Base-by-base conservation (phyloP, 1,139 yeast genomes). In the Candida sp. region DNA sequence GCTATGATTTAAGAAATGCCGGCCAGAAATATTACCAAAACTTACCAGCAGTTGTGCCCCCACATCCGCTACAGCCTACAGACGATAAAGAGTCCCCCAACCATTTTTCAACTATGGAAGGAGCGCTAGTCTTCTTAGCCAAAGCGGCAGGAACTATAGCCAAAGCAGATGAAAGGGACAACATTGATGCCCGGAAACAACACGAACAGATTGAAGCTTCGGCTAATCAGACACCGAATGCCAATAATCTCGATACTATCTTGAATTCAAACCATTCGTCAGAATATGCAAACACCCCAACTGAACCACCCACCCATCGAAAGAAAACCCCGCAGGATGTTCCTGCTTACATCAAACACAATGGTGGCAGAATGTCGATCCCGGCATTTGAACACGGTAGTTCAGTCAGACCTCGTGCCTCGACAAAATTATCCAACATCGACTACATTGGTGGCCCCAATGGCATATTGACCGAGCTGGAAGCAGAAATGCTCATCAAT, bases 101-200 rank as follows among this genome's bases (percentile, higher is more conserved):
- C 29, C 64, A 62, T 44, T 63, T 65, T 40, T 60, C 84, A 5
- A 79, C 83, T 54, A 70, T 71, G 74, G 86, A 80, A 54, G 84
- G 84, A 9, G 87, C 91, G 0, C 66, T 86, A 48, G 84, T 81
- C 25, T 85, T 82, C 55, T 61, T 86, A 29, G 91, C 93, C 3
- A 82, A 82, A 49, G 87, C 89, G 0, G 91, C 91, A 0, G 91
- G 90, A 0, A 74, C 79, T 4, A 81, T 84, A 23, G 87, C 90
- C 4, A 73, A 77, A 47, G 84, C 84, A 2, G 87, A 81, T 53
- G 82, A 74, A 47, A 65, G 85, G 49, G 87, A 84, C 55, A 70
- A 84, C 35, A 79, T 84, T 29, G 87, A 84, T 59, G 95, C 87
- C 1, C 65, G 76, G 45, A 73, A 73, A 43, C 76, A 68, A 60